Conservation (phyloP, 169 alveolate genomes). For the Perkinsus marinus region DNA sequence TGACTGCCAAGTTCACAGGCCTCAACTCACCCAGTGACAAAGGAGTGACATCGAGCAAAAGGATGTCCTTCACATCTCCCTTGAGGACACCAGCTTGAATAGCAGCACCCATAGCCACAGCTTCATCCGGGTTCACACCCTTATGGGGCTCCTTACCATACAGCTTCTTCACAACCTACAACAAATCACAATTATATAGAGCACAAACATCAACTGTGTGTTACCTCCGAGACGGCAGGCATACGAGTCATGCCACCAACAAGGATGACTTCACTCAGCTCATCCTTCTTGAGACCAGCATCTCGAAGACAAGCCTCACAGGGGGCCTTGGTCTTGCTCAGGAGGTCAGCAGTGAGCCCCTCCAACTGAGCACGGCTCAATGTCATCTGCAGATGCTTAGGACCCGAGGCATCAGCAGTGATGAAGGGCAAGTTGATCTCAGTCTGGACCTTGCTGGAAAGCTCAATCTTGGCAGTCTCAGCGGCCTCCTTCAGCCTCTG, state of each 20-base stretch:
- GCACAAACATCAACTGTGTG: neutral
- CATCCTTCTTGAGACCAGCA: constrained; percentile 74
- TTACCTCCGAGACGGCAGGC: constrained; percentile 88
- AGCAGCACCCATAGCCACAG: constrained; percentile 99
- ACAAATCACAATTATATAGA: constrained; percentile 11
- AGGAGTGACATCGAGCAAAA: constrained; percentile 89
- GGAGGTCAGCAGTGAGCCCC: constrained; percentile 58
- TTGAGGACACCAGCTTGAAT: constrained; percentile 93
- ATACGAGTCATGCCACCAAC: constrained; percentile 99
- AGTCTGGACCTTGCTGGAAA: constrained; percentile 83
- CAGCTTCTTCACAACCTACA: constrained; percentile 54
- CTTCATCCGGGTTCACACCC: constrained; percentile 98
- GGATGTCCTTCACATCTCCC: constrained; percentile 91
- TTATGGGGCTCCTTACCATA: constrained; percentile 85
- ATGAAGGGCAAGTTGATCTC: constrained; percentile 91
- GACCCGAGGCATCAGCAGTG: constrained; percentile 96
- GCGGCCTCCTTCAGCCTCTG: constrained; percentile 95
- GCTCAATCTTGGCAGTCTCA: constrained; percentile 94
- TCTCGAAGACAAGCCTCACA: constrained; percentile 85
- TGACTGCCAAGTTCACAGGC: constrained; percentile 13
- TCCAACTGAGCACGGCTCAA: constrained; percentile 90
- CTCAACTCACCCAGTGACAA: constrained; percentile 53
- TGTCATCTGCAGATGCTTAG: constrained; percentile 87
- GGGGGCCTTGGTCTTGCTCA: constrained; percentile 85
- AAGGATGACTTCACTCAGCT: constrained; percentile 85